Conservation (phyloP, 495 filamentous ascomycete genomes). For the Annulohypoxylon moriforme region DNA sequence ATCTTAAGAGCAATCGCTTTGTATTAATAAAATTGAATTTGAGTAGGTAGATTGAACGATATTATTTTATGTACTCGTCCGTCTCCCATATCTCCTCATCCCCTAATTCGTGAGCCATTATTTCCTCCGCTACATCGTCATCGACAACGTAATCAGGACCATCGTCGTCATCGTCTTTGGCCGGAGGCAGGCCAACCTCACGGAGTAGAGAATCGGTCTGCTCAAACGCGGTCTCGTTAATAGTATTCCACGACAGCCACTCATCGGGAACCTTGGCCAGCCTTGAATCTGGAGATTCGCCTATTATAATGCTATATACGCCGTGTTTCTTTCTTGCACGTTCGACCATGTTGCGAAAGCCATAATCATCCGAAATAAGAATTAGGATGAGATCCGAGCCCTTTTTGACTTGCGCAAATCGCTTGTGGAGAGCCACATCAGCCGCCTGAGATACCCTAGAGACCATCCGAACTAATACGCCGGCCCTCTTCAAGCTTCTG, state of each 20-base stretch:
- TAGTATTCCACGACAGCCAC: background rate
- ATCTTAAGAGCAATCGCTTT: too few relatives aligned
- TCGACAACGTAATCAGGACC: too few relatives aligned
- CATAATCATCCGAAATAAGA: background rate
- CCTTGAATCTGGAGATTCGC: background rate
- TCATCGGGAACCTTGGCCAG: background rate
- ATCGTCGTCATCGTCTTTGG: too few relatives aligned
- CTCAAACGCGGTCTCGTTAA: too few relatives aligned
- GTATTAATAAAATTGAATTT: too few relatives aligned
- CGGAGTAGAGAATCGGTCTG: too few relatives aligned
- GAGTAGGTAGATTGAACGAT: too few relatives aligned
- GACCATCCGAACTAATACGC: background rate
- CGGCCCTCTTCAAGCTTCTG: background rate
- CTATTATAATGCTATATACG: background rate
- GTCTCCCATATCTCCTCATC: too few relatives aligned
- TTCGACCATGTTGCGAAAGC: background rate
- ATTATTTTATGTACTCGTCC: too few relatives aligned
- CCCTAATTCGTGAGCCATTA: too few relatives aligned
- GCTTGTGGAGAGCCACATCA: background rate
- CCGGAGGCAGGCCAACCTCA: too few relatives aligned
- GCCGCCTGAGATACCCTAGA: background rate
- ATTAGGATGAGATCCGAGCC: background rate
- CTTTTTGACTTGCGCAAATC: background rate
- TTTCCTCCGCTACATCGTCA: too few relatives aligned
- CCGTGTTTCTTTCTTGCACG: background rate